A percentile compares a stretch with the other conserved stretches of the same genome.
These are phyloP conservation scores for Cyclotella choctawhatcheeana DNA, from an alignment of 108 stramenopile genomes.

Conservation along the genomic window DNA sequence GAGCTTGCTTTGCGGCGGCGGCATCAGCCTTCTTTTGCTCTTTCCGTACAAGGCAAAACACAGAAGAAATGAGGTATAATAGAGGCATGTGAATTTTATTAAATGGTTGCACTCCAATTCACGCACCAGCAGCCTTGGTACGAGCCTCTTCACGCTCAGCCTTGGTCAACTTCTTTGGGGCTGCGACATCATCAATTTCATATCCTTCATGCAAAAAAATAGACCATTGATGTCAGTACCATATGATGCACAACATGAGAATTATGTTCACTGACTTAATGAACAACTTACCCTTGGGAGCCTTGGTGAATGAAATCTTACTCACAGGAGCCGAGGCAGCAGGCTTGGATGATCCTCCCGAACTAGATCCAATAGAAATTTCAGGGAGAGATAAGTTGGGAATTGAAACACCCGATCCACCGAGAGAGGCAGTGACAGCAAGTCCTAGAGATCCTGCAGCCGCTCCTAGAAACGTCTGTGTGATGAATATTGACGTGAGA, in stretches of 20 bases:
- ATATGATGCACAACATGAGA: neutral
- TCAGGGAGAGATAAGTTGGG: slow-evolving; percentile 16
- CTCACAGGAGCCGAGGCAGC: slow-evolving; percentile 27
- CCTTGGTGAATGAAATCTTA: slow-evolving; percentile 41
- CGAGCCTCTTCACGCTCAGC: slow-evolving; percentile 50
- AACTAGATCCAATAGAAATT: slow-evolving; percentile 8
- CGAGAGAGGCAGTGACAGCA: slow-evolving; percentile 60
- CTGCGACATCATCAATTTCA: slow-evolving; percentile 41
- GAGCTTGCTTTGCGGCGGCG: slow-evolving; percentile 11
- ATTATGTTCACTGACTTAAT: neutral
- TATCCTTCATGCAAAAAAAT: slow-evolving; percentile 31
- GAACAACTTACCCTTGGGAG: slow-evolving; percentile 42
- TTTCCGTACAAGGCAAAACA: too few species aligned
- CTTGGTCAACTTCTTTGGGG: slow-evolving; percentile 51
- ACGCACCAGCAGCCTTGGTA: slow-evolving; percentile 42
- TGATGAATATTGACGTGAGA: neutral
- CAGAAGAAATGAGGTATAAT: neutral
- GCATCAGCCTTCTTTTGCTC: slow-evolving; percentile 27
- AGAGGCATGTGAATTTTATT: neutral
- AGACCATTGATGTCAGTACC: neutral
- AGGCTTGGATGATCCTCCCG: slow-evolving; percentile 44
- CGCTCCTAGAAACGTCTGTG: slow-evolving; percentile 75
- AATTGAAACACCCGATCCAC: slow-evolving; percentile 39
- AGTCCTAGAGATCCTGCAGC: slow-evolving; percentile 65
- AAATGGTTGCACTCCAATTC: too few species aligned